Evolutionary conservation across 140 eudicot genomes (phyloP).

Genomic region (Flaveria floridana): DNA sequence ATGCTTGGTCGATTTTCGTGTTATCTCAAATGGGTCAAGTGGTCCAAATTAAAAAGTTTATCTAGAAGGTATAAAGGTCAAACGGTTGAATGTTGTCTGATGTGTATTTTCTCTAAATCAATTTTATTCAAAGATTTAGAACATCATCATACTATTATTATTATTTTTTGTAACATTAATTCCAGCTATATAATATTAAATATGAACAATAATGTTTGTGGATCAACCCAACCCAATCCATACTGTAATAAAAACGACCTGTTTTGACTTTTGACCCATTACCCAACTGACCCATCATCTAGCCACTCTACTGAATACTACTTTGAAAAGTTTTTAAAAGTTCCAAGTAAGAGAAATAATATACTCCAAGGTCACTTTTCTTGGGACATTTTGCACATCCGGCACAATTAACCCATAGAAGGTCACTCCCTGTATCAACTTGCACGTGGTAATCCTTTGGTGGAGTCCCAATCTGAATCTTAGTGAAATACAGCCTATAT

Average conservation of each 20-base stretch:
- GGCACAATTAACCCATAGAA: conserved; percentile 84
- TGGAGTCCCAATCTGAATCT: conserved; percentile 82
- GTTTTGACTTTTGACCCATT: background rate
- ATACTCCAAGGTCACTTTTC: conserved; percentile 76
- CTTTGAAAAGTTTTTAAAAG: background rate
- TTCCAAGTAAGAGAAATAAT: conserved; percentile 23
- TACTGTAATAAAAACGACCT: background rate
- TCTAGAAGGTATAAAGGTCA: background rate
- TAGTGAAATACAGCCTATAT: conserved; percentile 77
- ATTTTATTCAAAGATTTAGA: background rate
- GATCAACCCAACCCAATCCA: conserved; percentile 1
- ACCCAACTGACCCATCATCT: background rate
- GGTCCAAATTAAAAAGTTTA: background rate
- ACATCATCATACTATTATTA: background rate
- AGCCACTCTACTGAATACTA: background rate
- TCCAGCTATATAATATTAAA: background rate
- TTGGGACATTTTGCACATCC: conserved; percentile 78
- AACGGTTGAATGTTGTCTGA: background rate
- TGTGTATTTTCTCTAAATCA: background rate
- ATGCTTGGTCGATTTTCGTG: background rate
- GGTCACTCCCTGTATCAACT: conserved; percentile 95
- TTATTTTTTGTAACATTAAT: background rate
- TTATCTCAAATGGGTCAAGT: background rate
- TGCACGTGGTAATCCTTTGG: conserved; percentile 79
- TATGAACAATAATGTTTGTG: background rate